A percentile compares a stretch with the other conserved stretches of the same genome.
Evolutionary conservation across 352 stramenopile species (phyloP).

Genomic region (Pilasporangium apinafurcum): DNA sequence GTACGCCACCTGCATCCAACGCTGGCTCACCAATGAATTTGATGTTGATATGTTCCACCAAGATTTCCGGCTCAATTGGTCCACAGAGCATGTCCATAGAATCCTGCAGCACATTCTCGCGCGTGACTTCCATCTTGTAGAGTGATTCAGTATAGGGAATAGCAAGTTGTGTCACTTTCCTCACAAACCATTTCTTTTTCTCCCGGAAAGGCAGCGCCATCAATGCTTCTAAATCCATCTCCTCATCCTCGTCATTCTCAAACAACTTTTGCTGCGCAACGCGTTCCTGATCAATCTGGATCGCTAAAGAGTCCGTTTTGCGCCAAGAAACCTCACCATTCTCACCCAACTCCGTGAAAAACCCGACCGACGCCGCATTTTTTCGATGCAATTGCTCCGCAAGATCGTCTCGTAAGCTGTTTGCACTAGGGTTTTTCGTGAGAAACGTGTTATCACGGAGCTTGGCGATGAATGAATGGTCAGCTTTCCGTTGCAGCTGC

Average conservation of each 20-base stretch:
- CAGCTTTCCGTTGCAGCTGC: slow-evolving; percentile 12
- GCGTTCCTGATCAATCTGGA: slow-evolving; percentile 50
- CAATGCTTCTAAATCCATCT: slow-evolving; percentile 57
- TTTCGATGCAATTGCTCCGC: slow-evolving; percentile 70
- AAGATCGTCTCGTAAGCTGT: slow-evolving; percentile 33
- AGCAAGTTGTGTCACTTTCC: slow-evolving; percentile 41
- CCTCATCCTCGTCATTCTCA: slow-evolving; percentile 9
- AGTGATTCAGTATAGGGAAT: slow-evolving; percentile 60
- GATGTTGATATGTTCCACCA: slow-evolving; percentile 68
- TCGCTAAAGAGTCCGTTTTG: slow-evolving; percentile 40
- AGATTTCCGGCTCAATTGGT: slow-evolving; percentile 18
- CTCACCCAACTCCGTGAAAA: slow-evolving; percentile 52
- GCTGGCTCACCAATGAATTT: slow-evolving; percentile 61
- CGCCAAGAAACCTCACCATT: slow-evolving; percentile 33
- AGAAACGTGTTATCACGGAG: slow-evolving; percentile 55
- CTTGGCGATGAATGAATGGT: slow-evolving; percentile 45
- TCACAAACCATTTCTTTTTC: slow-evolving; percentile 78
- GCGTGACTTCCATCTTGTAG: slow-evolving; percentile 52
- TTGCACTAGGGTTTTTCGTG: slow-evolving; percentile 37
- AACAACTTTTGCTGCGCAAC: slow-evolving; percentile 7
- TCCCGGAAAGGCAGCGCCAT: slow-evolving; percentile 63
- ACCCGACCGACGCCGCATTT: slow-evolving; percentile 63
- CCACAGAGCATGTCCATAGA: slow-evolving; percentile 49
- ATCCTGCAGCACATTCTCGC: slow-evolving; percentile 53
- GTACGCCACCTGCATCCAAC: slow-evolving; percentile 65